phyloP scores from a whole-genome alignment of 2,329 filamentous ascomycete genomes.

The Trichoderma lentiforme region DNA sequence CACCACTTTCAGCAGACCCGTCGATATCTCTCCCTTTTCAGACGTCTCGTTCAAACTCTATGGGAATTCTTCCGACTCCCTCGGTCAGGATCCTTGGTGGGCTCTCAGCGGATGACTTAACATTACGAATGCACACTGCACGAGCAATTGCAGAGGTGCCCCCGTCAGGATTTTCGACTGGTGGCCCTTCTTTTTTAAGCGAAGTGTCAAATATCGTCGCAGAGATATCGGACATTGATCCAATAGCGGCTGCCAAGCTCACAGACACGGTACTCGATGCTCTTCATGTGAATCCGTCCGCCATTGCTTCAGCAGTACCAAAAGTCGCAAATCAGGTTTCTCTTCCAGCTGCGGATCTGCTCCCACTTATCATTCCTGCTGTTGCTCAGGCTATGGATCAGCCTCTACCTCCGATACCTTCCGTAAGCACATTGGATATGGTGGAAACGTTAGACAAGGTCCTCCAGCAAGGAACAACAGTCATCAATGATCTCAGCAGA shows the following conservation, averaged over 20 bases:
- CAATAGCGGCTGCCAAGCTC: constrained; percentile 22
- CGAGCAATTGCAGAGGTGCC: background rate
- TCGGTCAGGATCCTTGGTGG: constrained; percentile 3
- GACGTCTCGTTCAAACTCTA: background rate
- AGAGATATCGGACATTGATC: constrained; percentile 22
- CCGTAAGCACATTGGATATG: constrained; percentile 9
- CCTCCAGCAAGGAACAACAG: constrained; percentile 20
- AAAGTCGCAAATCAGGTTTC: constrained; percentile 21
- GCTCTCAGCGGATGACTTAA: background rate
- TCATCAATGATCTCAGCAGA: constrained; percentile 25
- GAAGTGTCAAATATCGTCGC: constrained; percentile 22
- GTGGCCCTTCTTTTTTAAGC: constrained; percentile 20
- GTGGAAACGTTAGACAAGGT: constrained; percentile 20
- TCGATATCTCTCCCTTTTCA: background rate
- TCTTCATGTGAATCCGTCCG: constrained; percentile 22
- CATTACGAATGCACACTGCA: background rate
- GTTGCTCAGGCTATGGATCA: constrained; percentile 22
- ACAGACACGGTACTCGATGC: constrained; percentile 23
- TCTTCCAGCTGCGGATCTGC: constrained; percentile 7
- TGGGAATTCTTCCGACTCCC: background rate
- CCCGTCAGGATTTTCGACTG: background rate
- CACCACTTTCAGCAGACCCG: background rate
- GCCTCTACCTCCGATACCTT: background rate
- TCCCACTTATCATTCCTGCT: constrained; percentile 27
- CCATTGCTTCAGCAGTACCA: constrained; percentile 21